Percentiles rank a stretch among this genome's conserved stretches.
Conservation (phyloP, 1,284 basidiomycete species). For the Phaffia rhodozyma region DNA sequence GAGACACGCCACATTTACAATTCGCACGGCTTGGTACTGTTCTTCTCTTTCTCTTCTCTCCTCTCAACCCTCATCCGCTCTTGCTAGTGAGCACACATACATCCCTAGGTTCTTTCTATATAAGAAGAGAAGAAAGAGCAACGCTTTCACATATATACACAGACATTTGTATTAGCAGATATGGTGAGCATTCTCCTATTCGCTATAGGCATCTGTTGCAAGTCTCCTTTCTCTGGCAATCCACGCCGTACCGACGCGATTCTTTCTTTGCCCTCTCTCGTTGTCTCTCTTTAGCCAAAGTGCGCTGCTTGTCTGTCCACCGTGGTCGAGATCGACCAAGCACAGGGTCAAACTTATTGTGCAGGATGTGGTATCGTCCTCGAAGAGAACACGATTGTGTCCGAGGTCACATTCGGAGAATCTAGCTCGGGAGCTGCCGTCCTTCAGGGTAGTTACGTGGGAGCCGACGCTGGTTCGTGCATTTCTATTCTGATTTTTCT, state of each 20-base stretch:
- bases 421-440: slow-evolving; percentile 83
- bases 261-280: neutral
- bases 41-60: too few relatives aligned
- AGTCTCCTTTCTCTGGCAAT: too few relatives aligned
- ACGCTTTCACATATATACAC: too few relatives aligned
- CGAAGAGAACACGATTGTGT: slow-evolving; percentile 89
- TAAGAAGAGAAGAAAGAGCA: too few relatives aligned
- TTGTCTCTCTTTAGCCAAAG: neutral
- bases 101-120: too few relatives aligned
- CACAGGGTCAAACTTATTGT: slow-evolving; percentile 69
- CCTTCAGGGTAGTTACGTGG: slow-evolving; percentile 91
- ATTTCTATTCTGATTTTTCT: neutral
- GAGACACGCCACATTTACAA: too few relatives aligned
- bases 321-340: slow-evolving; percentile 19
- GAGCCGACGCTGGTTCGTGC: slow-evolving; percentile 72
- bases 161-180: too few relatives aligned
- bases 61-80: too few relatives aligned
- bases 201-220: too few relatives aligned
- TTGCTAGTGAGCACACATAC: too few relatives aligned
- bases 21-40: too few relatives aligned
- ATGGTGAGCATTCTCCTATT: too few relatives aligned
- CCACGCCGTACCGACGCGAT: neutral
- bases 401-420: slow-evolving; percentile 88
- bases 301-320: slow-evolving; percentile 16
- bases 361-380: slow-evolving; percentile 74